Evolutionary conservation across 2,329 filamentous ascomycete genomes (phyloP), one percentile per base, ranked within the genome.

Genomic region (Colletotrichum shisoi): DNA sequence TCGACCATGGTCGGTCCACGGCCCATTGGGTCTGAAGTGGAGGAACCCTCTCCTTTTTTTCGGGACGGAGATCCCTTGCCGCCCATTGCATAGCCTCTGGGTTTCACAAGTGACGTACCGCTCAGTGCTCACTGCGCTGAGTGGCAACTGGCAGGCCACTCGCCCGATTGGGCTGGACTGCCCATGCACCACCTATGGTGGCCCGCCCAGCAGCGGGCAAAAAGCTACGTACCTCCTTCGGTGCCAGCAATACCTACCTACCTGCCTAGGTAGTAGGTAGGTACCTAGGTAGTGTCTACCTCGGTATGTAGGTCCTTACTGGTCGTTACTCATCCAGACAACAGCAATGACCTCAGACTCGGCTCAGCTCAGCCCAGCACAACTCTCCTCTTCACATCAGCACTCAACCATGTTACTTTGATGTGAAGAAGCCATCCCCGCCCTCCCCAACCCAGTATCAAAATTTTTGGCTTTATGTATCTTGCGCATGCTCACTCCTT

Each of bases 31-130:
- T 21, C 17, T 8, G 8, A 52, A 8, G 49, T 37, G n/a, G 31
- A 52, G 31, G 49, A 21, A 52, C n/a, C 11, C n/a, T 9, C 15
- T 15, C 17, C 31, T 39, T n/a, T 17, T 37, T 53, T 53, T 39
- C 9, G 51, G n/a, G 34, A 53, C 34, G 11, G 34, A 53, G 51
- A 53, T 39, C 51, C n/a, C 51, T 39, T n/a, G 21, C 46, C 46
- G 17, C 15, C n/a, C 49, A 40, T 7, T 4, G 19, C 31, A 34
- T 13, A 19, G n/a, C 31, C 37, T 53, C 49, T 53, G 19, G 27
- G 49, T 7, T 52, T n/a, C 21, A 3, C 7, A 11, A 39, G 27
- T 34, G 49, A 37, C 31, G 31, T 52, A 52, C 31, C 31, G 8
- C 7, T 9, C 31, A 34, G 31, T 9, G 31, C 31, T 34, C 31